These are phyloP conservation scores for Cercospora sp. DNA, from an alignment of 2,329 filamentous ascomycete genomes.

Conservation along the genomic window DNA sequence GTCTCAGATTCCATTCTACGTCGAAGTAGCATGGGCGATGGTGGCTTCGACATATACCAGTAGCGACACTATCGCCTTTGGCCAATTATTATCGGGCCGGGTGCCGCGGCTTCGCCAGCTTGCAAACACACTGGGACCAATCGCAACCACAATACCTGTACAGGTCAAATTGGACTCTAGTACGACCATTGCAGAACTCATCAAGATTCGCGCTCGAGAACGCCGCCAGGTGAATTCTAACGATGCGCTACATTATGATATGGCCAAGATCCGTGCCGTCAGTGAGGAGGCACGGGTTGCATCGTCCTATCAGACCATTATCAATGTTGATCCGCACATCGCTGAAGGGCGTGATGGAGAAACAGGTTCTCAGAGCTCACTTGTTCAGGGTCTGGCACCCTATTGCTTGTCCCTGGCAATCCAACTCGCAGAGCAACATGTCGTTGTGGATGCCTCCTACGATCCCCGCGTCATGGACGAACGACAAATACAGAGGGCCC, in stretches of 20 bases:
- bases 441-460: background rate
- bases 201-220: background rate
- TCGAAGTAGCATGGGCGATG: background rate
- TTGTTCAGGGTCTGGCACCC: background rate
- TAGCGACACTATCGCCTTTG: background rate
- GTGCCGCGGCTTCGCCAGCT: background rate
- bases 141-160: background rate
- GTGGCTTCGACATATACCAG: background rate
- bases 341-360: background rate
- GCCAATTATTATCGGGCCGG: background rate
- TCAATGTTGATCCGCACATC: background rate
- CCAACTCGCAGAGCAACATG: background rate
- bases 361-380: background rate
- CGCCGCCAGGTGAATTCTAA: background rate
- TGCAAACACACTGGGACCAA: background rate
- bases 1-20: background rate
- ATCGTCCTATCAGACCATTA: background rate
- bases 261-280: background rate
- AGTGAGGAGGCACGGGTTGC: background rate
- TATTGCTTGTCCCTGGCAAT: background rate
- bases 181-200: background rate
- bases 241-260: background rate
- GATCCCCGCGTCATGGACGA: background rate
- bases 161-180: background rate
- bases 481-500: background rate